Base-by-base conservation (phyloP, 140 eudicot species). In the Ambrosia hybrid region DNA sequence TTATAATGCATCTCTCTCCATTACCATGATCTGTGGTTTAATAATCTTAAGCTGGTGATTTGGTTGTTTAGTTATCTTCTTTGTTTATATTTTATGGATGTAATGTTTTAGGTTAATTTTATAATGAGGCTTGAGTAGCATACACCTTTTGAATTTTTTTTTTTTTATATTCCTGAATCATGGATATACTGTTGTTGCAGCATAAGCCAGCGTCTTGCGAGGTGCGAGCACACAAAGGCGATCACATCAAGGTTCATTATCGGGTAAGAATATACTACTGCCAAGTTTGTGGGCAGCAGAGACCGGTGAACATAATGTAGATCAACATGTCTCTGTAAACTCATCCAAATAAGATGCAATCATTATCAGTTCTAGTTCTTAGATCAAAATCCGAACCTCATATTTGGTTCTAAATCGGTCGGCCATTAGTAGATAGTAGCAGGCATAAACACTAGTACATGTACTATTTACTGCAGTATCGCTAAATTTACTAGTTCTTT, bases 181-280 rank as follows among this genome's bases (percentile, higher is more conserved):
- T 65, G 39, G 33, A 58, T 39, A 51, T 6, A 0, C 14, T 83
- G 38, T 75, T 78, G 55, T 77, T 84, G 76, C 96, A 91, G 97
- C 78, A 82, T 74, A 91, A 81, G 82, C 96, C 96, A 17, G 63
- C 72, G 71, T 64, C 89, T 36, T 91, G 96, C 73, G 91, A 78
- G 30, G 68, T 91, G 75, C 86, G 86, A 65, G 97, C 97, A 57
- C 97, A 91, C 81, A 91, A 91, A 74, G 97, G 97, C 41, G 96
- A 91, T 74, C 83, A 57, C 46, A 57, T 91, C 69, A 81, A 81
- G 83, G 97, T 91, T 69, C 97, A 91, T 79, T 91, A 91, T 63
- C 81, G 94, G 89, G 97, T 88, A 33, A 83, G 96, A 74, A 55
- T 51, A 78, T 33, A 15, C 38, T 15, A 2, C 34, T 21, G 16